Base-by-base conservation (phyloP, 2,329 filamentous ascomycete genomes). In the Aspergillus sp. region DNA sequence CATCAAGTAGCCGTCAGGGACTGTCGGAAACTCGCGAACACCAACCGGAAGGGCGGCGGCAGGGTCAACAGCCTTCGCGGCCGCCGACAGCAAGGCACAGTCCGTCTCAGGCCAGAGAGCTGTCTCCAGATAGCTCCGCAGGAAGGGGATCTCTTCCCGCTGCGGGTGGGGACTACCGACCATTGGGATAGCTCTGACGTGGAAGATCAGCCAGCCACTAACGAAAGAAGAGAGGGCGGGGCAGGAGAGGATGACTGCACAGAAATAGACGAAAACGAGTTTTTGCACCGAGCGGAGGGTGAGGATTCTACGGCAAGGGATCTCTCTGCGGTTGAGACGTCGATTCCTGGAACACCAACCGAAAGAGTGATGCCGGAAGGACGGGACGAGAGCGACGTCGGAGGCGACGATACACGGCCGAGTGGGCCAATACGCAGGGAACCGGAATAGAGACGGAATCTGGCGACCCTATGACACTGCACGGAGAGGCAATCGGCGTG, bases 181-280 rank as follows among this genome's bases (percentile, higher is more conserved):
- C 32, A 34, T 34, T 34, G 32, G 32, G 32, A 34, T 34, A 34
- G 32, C 32, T 34, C 32, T 34, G 32, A 34, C 32, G 32, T 11
- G 32, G 32, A 34, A 34, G 32, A 34, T 16, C 32, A 34, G 32
- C 32, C 32, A 34, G 32, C 32, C 32, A 34, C 32, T 34, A 34
- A 34, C 32, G 32, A 34, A 34, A 34, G 32, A 34, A 34, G 32
- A 34, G 32, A 34, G 32, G 32, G 32, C 32, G 32, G 32, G 3
- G 32, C 32, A 11, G 32, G 32, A 34, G 32, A 34, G 32, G 32
- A 34, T 34, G 32, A 34, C 32, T 34, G 41, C 21, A 44, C 41
- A 23, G 41, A 44, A 44, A 44, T 44, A 44, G 41, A 44, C 21
- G 41, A 44, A 44, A 44, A 44, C 41, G 41, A 44, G 41, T 2